These are phyloP conservation scores for Colletotrichum plurivorum DNA, from an alignment of 2,329 filamentous ascomycete genomes.

Conservation along the genomic window DNA sequence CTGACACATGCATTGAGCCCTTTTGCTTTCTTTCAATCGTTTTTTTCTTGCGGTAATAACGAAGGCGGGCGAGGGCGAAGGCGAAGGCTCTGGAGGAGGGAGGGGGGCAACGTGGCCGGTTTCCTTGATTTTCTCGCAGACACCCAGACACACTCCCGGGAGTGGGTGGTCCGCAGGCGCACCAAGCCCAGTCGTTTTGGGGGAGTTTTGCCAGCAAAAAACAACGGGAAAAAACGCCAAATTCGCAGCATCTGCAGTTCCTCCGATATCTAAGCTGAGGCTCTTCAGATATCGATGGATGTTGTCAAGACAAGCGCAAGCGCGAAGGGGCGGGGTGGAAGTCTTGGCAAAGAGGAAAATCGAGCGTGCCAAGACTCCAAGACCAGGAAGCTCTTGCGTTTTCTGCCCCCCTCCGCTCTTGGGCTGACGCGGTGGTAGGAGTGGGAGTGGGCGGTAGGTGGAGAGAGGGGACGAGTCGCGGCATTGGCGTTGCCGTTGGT, in stretches of 20 bases:
- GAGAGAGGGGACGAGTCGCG: slow-evolving; percentile 11
- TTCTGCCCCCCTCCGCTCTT: slow-evolving; percentile 30
- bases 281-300: slow-evolving; percentile 37
- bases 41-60: slow-evolving; percentile 33
- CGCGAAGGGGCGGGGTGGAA: slow-evolving; percentile 41
- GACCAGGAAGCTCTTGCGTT: slow-evolving; percentile 39
- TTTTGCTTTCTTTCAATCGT: slow-evolving; percentile 17
- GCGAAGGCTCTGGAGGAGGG: slow-evolving; percentile 5
- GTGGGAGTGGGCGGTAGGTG: slow-evolving; percentile 19
- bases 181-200: slow-evolving; percentile 5
- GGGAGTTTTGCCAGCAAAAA: slow-evolving; percentile 30
- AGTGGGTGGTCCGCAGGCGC: slow-evolving; percentile 2
- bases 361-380: slow-evolving; percentile 36
- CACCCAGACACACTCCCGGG: slow-evolving; percentile 31
- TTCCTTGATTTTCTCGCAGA: slow-evolving; percentile 32
- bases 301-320: slow-evolving; percentile 41
- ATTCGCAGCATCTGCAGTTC: slow-evolving; percentile 19
- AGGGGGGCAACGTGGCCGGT: slow-evolving; percentile 26
- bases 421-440: slow-evolving; percentile 40
- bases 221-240: slow-evolving; percentile 32
- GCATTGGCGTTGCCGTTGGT: slow-evolving; percentile 25
- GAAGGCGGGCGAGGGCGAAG: slow-evolving; percentile 16
- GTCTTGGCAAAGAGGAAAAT: slow-evolving; percentile 40
- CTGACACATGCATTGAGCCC: slow-evolving; percentile 36
- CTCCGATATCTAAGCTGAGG: slow-evolving; percentile 27